Evolutionary conservation across 345 rosid species (phyloP).

Genomic region (Brassica incana): DNA sequence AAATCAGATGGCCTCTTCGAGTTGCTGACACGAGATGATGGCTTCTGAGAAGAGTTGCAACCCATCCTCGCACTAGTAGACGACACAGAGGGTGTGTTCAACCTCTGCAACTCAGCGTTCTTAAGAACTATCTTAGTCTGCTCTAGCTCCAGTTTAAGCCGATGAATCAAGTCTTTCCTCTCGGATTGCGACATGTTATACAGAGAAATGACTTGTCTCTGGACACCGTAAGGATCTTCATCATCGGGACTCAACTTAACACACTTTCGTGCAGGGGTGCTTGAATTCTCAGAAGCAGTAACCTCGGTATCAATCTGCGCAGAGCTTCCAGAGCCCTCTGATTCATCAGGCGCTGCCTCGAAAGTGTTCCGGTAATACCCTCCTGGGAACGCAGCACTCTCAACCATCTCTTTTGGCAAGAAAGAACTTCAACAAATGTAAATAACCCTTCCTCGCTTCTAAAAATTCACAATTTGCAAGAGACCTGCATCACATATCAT

Average conservation of each 20-base stretch:
- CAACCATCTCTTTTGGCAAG: conserved; percentile 51
- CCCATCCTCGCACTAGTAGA: conserved; percentile 70
- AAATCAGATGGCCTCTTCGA: conserved; percentile 45
- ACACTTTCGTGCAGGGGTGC: conserved; percentile 56
- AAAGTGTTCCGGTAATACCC: conserved; percentile 51
- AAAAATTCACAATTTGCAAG: conserved; percentile 16
- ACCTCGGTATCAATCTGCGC: conserved; percentile 69
- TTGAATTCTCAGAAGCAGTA: conserved; percentile 69
- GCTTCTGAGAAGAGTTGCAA: conserved; percentile 53
- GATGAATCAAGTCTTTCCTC: conserved; percentile 62
- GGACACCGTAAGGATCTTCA: conserved; percentile 56
- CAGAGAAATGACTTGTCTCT: conserved; percentile 60
- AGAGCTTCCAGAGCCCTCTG: conserved; percentile 80
- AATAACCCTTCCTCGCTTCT: conserved; percentile 19
- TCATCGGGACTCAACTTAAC: conserved; percentile 53
- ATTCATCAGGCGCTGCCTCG: conserved; percentile 61
- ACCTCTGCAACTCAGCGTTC: conserved; percentile 58
- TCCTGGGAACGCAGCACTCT: conserved; percentile 54
- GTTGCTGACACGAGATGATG: conserved; percentile 39
- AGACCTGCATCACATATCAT: conserved; percentile 34
- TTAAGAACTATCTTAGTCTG: conserved; percentile 61
- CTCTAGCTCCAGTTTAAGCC: conserved; percentile 68
- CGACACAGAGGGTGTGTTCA: conserved; percentile 49
- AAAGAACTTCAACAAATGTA: conserved; percentile 20
- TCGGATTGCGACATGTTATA: conserved; percentile 59